These are phyloP conservation scores for Fusarium pseudocircinatum DNA, from an alignment of 2,329 filamentous ascomycete species.

Conservation along the genomic window DNA sequence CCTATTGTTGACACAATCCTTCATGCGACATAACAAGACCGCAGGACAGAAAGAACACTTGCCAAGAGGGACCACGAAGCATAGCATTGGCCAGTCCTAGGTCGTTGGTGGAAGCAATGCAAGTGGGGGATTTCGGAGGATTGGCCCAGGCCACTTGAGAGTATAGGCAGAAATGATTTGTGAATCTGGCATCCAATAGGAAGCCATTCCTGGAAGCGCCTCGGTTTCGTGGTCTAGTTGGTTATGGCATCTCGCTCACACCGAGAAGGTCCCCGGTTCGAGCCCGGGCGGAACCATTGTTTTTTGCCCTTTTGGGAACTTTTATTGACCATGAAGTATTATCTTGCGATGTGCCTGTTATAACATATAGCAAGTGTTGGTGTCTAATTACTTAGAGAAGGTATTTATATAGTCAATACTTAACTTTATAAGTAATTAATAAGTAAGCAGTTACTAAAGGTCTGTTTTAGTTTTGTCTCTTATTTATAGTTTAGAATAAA, in stretches of 20 bases:
- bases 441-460: fast-evolving
- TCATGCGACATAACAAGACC: fast-evolving
- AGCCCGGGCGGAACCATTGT: constrained; percentile 1
- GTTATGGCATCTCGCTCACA: constrained; percentile 12
- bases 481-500: fast-evolving
- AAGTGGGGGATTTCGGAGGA: too few relatives aligned
- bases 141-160: fast-evolving
- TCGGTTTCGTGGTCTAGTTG: not conserved
- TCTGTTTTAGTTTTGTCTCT: not conserved
- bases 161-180: fast-evolving
- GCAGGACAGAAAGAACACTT: fast-evolving
- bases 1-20: not conserved
- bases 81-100: too few relatives aligned
- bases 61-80: fast-evolving
- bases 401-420: fast-evolving
- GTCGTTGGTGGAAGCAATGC: too few relatives aligned
- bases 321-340: fast-evolving
- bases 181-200: not conserved
- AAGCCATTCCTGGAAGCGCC: not conserved
- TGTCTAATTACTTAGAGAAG: not conserved
- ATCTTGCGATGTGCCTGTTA: not conserved
- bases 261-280: constrained; percentile 11
- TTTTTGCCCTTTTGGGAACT: not conserved
- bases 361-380: too few relatives aligned
- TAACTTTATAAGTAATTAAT: not conserved